Percentiles rank a stretch among this genome's conserved stretches.
Conservation (phyloP, 352 stramenopile genomes). For the Pythium biforme region DNA sequence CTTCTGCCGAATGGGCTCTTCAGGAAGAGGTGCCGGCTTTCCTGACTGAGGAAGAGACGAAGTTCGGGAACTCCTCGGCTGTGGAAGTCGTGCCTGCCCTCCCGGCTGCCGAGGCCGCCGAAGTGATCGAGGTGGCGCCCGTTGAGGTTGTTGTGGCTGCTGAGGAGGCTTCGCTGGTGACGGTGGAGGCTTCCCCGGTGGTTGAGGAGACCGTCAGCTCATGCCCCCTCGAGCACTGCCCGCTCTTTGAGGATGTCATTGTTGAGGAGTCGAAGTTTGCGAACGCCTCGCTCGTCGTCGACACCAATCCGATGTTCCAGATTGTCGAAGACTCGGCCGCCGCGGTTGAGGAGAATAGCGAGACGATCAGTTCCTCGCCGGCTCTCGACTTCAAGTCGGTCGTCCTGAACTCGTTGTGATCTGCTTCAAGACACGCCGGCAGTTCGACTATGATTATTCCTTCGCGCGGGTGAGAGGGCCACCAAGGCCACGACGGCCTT, state of each 20-base stretch:
- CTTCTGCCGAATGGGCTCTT: background rate
- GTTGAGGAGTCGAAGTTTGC: background rate
- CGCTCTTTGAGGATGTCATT: background rate
- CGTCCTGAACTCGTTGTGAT: slow-evolving; percentile 16
- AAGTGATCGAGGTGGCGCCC: background rate
- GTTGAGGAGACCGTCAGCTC: slow-evolving; percentile 2
- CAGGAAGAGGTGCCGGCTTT: background rate
- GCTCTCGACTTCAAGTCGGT: slow-evolving; percentile 20
- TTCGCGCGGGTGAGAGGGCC: slow-evolving; percentile 1
- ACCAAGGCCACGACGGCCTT: background rate
- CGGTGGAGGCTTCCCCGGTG: background rate
- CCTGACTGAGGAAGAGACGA: background rate
- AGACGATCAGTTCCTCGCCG: slow-evolving; percentile 10
- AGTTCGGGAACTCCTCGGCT: background rate
- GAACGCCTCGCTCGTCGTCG: slow-evolving; percentile 10
- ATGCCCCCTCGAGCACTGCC: slow-evolving; percentile 3
- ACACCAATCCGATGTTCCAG: background rate
- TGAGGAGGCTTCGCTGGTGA: background rate
- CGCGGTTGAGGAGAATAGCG: slow-evolving; percentile 1
- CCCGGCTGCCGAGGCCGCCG: background rate
- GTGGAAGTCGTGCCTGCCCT: background rate
- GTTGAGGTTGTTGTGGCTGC: background rate
- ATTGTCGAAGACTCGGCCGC: background rate
- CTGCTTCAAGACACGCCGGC: background rate
- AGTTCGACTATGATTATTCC: slow-evolving; percentile 11